Evolutionary conservation across 176 grass and related monocot genomes (phyloP), one percentile per base, ranked within the genome.

Genomic region (Olyra latifolia): DNA sequence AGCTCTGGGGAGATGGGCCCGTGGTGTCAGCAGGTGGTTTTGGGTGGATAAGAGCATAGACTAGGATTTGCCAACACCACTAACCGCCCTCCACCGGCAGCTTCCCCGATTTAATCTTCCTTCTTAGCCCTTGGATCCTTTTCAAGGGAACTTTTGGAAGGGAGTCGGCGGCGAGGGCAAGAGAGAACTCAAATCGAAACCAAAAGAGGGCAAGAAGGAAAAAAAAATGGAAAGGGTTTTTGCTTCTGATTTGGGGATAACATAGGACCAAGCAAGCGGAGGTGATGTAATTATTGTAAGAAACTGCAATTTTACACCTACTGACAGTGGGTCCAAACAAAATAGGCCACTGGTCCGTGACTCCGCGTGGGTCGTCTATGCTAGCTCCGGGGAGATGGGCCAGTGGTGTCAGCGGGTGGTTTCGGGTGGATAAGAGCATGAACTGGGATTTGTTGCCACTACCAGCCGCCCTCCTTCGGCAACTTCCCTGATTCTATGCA

Each of bases 131-230:
- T n/a, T n/a, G n/a, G n/a, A n/a, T n/a, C n/a, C n/a, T n/a, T n/a
- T n/a, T n/a, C 39, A 60, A 4, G 16, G 74, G 52, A 71, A 14
- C 45, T 71, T 71, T 45, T 44, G 12, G 56, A 62, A 28, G 57
- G 41, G 29, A 28, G 43, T 62, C 49, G 54, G 72, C 58, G 45
- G 14, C 45, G 13, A 12, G 76, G 54, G 6, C 63, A 35, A 27
- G 80, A 83, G 45, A 49, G 76, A 55, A 55, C 72, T 72, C 47
- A 72, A 81, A 43, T 71, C 68, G 55, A 52, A 81, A 43, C 62
- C 76, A 65, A 54, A 50, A 28, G 47, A 68, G 29, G 23, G 30
- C 1, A 16, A 20, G 5, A n/a, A n/a, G n/a, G n/a, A n/a, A n/a
- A n/a, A n/a, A n/a, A n/a, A 76, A 43, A 66, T 4, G 17, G 35